phyloP scores from a whole-genome alignment of 2,329 filamentous ascomycete genomes.

The Dryadomyces quercus-mongolicae region DNA sequence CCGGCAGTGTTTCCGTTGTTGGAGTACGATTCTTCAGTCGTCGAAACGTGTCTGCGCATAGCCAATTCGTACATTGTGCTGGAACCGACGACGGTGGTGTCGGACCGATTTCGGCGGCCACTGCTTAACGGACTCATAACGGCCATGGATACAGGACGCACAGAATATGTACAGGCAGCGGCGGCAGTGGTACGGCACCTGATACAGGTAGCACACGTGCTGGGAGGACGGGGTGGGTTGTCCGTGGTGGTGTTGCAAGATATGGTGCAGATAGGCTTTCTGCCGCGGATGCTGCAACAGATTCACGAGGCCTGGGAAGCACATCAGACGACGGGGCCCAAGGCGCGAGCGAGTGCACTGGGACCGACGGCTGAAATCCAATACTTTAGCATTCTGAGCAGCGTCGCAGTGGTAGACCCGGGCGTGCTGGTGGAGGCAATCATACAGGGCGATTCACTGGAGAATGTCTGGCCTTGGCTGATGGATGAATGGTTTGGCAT shows the following conservation, averaged over 20 bases:
- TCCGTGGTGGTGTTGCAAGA: constrained; percentile 48
- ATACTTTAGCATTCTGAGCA: constrained; percentile 72
- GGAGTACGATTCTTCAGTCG: constrained; percentile 52
- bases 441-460: constrained; percentile 24
- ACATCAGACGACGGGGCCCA: constrained; percentile 72
- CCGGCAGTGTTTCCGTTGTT: constrained; percentile 54
- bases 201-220: constrained; percentile 47
- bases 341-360: constrained; percentile 48
- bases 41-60: constrained; percentile 49
- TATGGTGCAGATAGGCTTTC: constrained; percentile 50
- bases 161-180: constrained; percentile 46
- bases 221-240: constrained; percentile 50
- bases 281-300: constrained; percentile 50
- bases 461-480: constrained; percentile 48
- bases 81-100: constrained; percentile 53
- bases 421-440: constrained; percentile 51
- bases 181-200: constrained; percentile 52
- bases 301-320: constrained; percentile 60
- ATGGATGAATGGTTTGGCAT: constrained; percentile 54
- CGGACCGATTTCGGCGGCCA: constrained; percentile 39
- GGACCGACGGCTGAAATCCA: constrained; percentile 69
- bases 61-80: constrained; percentile 60
- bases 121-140: constrained; percentile 36
- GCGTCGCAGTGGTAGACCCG: constrained; percentile 64
- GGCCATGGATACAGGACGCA: constrained; percentile 38